Conservation (phyloP, 148 eudicot species). For the Rhododendron simsii region DNA sequence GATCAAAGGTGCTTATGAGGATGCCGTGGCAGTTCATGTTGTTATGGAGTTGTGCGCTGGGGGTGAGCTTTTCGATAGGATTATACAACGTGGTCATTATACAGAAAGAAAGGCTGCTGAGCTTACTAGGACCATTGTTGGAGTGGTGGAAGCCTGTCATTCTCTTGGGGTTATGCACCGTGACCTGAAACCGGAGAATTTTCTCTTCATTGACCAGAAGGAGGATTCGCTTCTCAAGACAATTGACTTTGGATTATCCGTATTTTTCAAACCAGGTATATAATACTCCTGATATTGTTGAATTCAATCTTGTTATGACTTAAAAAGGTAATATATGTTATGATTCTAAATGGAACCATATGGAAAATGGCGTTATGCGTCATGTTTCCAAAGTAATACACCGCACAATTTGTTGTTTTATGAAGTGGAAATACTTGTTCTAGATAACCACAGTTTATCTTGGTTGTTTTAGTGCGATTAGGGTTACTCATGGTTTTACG, state of each 20-base stretch:
- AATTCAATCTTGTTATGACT: background rate
- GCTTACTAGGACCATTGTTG: slow-evolving; percentile 45
- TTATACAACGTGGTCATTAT: slow-evolving; percentile 53
- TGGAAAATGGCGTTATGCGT: background rate
- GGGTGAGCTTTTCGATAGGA: slow-evolving; percentile 64
- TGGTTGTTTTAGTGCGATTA: background rate
- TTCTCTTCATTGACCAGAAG: slow-evolving; percentile 45
- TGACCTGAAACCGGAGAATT: slow-evolving; percentile 57
- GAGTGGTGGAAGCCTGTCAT: slow-evolving; percentile 58
- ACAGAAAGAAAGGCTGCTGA: slow-evolving; percentile 56
- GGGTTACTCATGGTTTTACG: background rate
- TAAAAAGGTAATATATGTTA: background rate
- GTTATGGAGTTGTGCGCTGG: slow-evolving; percentile 60
- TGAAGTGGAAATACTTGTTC: background rate
- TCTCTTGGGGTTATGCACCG: slow-evolving; percentile 62
- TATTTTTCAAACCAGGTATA: slow-evolving; percentile 68
- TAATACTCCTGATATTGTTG: background rate
- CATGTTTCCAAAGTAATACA: background rate
- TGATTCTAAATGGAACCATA: background rate
- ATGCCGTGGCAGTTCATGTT: slow-evolving; percentile 54
- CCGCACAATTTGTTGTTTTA: background rate
- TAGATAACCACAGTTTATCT: background rate
- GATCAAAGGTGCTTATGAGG: slow-evolving; percentile 52
- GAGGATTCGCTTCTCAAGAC: slow-evolving; percentile 62
- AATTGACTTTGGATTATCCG: slow-evolving; percentile 56